Evolutionary conservation across 1,284 basidiomycete genomes (phyloP).

Genomic region (Rhodotorula mucilaginosa): DNA sequence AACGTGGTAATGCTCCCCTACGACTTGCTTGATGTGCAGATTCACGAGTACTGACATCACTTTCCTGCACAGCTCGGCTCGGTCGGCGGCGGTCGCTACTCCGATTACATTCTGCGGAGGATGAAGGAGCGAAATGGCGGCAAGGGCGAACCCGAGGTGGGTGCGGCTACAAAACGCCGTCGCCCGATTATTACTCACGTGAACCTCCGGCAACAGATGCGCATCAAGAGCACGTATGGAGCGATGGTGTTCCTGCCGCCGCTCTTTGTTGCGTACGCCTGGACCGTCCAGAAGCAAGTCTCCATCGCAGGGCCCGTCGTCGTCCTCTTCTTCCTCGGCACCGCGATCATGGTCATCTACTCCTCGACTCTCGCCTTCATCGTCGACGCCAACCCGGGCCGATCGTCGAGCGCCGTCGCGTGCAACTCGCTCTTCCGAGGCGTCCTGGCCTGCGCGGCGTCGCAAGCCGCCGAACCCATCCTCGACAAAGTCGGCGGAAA

Average conservation of each 20-base stretch:
- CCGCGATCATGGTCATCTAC: slow-evolving; percentile 62
- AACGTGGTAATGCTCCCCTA: slow-evolving; percentile 27
- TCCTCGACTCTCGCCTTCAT: slow-evolving; percentile 69
- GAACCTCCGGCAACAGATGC: slow-evolving; percentile 49
- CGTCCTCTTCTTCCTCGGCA: slow-evolving; percentile 40
- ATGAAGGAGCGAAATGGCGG: slow-evolving; percentile 64
- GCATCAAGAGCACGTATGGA: slow-evolving; percentile 41
- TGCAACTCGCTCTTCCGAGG: slow-evolving; percentile 70
- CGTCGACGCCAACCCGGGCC: slow-evolving; percentile 70
- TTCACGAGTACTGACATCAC: neutral
- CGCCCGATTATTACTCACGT: neutral
- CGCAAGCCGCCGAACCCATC: slow-evolving; percentile 37
- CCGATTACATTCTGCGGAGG: slow-evolving; percentile 62
- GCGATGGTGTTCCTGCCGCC: slow-evolving; percentile 44
- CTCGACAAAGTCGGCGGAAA: slow-evolving; percentile 27
- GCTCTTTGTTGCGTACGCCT: slow-evolving; percentile 68
- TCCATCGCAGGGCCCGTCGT: slow-evolving; percentile 27
- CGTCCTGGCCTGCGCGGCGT: slow-evolving; percentile 26
- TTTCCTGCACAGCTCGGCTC: slow-evolving; percentile 55
- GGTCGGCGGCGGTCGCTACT: slow-evolving; percentile 71
- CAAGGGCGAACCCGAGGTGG: slow-evolving; percentile 52
- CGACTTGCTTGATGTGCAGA: neutral
- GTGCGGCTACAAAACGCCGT: neutral
- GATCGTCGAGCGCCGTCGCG: slow-evolving; percentile 66
- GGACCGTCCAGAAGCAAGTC: slow-evolving; percentile 65